Evolutionary conservation across 192 early-diverging fungal species (phyloP).

Genomic region (Spizellomyces punctatus): DNA sequence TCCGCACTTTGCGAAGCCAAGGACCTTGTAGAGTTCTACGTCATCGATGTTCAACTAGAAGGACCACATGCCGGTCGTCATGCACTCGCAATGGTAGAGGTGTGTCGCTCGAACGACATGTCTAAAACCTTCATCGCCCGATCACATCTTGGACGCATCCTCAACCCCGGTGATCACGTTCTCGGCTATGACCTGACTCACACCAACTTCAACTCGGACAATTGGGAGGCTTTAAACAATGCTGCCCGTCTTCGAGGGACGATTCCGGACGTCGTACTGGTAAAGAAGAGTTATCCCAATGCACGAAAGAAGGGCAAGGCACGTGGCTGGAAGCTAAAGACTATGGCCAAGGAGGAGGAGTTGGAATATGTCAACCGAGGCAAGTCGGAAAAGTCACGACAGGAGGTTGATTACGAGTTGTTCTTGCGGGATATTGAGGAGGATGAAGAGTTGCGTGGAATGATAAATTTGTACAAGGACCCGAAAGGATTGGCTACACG

Average conservation of each 20-base stretch:
- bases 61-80: slow-evolving; percentile 62
- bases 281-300: slow-evolving; percentile 90
- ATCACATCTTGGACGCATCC: slow-evolving; percentile 88
- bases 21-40: slow-evolving; percentile 91
- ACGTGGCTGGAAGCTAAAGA: slow-evolving; percentile 91
- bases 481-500: slow-evolving; percentile 1
- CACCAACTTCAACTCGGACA: slow-evolving; percentile 89
- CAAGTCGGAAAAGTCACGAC: slow-evolving; percentile 70
- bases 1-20: slow-evolving; percentile 71
- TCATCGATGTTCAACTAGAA: slow-evolving; percentile 88
- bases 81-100: slow-evolving; percentile 85
- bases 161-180: slow-evolving; percentile 89
- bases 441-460: slow-evolving; percentile 92
- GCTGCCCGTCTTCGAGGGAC: slow-evolving; percentile 53
- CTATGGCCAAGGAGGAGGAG: slow-evolving; percentile 85
- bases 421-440: slow-evolving; percentile 99
- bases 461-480: slow-evolving; percentile 91
- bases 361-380: slow-evolving; percentile 68
- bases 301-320: slow-evolving; percentile 82
- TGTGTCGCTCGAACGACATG: slow-evolving; percentile 82
- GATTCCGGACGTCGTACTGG: slow-evolving; percentile 88
- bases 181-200: slow-evolving; percentile 88
- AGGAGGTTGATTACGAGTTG: slow-evolving; percentile 89
- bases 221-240: slow-evolving; percentile 60
- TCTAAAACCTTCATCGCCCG: slow-evolving; percentile 74